Percentiles rank a stretch among this genome's conserved stretches.
Evolutionary conservation across 352 stramenopile genomes (phyloP).

Genomic region (Aphanomyces astaci): DNA sequence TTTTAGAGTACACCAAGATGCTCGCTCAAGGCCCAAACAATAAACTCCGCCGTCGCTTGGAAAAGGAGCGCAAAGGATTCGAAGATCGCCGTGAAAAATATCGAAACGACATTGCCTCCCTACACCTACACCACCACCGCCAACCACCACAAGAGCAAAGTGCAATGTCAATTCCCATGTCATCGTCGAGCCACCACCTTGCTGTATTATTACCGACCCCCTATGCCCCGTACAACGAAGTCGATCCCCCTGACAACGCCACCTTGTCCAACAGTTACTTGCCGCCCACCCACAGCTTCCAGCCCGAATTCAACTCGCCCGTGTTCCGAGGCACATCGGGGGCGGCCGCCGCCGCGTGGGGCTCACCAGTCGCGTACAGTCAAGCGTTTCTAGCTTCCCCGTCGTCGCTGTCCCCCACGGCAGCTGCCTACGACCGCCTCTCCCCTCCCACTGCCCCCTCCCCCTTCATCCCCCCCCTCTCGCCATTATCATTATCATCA

Average conservation of each 20-base stretch:
- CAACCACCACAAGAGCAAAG: not conserved
- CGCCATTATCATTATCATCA: too few species aligned
- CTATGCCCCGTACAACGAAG: not conserved
- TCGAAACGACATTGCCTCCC: conserved; percentile 1
- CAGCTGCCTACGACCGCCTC: not conserved
- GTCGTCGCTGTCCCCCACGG: not conserved
- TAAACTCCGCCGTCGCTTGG: conserved; percentile 1
- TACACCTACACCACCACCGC: not conserved
- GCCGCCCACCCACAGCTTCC: not conserved
- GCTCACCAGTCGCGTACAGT: not conserved
- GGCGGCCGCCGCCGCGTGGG: too few species aligned
- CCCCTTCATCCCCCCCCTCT: too few species aligned
- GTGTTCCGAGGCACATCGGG: not conserved
- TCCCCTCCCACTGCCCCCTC: not conserved
- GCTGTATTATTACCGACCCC: too few species aligned
- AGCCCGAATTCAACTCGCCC: not conserved
- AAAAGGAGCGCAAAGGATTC: conserved; percentile 5
- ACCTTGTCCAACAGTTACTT: not conserved
- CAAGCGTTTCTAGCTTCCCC: not conserved
- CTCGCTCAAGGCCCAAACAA: not conserved
- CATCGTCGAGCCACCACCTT: too few species aligned
- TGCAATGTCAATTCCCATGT: not conserved
- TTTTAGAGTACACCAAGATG: not conserved
- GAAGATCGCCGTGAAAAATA: conserved; percentile 8
- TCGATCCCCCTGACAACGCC: not conserved